A percentile compares a stretch with the other conserved stretches of the same genome.
phyloP scores from a whole-genome alignment of 2,329 filamentous ascomycete genomes.

The Aspergillus ochraceoroseus region DNA sequence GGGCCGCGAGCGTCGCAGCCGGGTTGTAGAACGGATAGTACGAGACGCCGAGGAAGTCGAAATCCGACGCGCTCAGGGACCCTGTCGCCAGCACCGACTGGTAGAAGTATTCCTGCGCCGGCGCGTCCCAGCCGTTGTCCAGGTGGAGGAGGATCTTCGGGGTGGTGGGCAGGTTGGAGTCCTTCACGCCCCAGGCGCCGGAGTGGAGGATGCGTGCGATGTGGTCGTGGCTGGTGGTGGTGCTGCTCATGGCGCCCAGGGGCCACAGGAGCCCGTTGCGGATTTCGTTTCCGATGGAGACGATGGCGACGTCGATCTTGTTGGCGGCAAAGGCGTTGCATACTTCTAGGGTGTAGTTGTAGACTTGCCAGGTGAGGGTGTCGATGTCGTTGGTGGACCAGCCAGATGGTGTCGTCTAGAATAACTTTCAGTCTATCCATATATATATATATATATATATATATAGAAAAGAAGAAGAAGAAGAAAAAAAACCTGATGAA shows the following conservation, averaged over 20 bases:
- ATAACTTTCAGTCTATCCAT: background rate
- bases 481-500: conserved; percentile 49
- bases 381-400: conserved; percentile 58
- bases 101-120: conserved; percentile 62
- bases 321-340: conserved; percentile 57
- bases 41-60: conserved; percentile 66
- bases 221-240: conserved; percentile 53
- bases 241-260: conserved; percentile 53
- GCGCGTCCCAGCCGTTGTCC: conserved; percentile 71
- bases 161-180: conserved; percentile 52
- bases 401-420: conserved; percentile 54
- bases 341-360: conserved; percentile 63
- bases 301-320: conserved; percentile 55
- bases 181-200: conserved; percentile 60
- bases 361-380: conserved; percentile 57
- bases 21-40: conserved; percentile 69
- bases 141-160: conserved; percentile 70
- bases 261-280: conserved; percentile 63
- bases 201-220: conserved; percentile 61
- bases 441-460: background rate
- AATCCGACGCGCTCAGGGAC: conserved; percentile 51
- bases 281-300: conserved; percentile 72
- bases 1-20: conserved; percentile 54
- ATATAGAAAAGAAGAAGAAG: background rate
- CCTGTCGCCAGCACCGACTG: conserved; percentile 52